Base-by-base conservation (phyloP, 345 rosid genomes). In the Salix purpurea region DNA sequence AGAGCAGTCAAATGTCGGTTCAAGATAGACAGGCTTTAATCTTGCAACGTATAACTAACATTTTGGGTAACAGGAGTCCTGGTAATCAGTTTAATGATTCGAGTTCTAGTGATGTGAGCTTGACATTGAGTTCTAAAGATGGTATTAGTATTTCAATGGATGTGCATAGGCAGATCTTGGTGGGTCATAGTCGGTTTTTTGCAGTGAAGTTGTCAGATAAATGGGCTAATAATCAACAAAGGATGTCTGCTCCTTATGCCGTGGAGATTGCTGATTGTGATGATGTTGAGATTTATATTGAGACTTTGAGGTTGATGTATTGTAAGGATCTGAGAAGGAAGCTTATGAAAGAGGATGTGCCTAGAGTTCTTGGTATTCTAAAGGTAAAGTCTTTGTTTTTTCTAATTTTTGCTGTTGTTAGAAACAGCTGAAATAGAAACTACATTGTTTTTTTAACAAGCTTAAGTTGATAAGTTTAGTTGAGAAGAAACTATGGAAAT, bases 221-320 rank as follows among this genome's bases (percentile, higher is more conserved):
- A 61, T 93, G 90, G 92, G 83, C 91, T 13, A 69, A 69, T 9
- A 92, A 84, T 69, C 91, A 90, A 81, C 94, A 91, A 85, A 78
- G 85, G 28, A 77, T 86, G 14, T 76, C 88, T 24, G 85, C 77
- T 66, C 96, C 97, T 1, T 92, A 83, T 74, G 85, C 84, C 48
- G 99, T 96, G 77, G 98, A 96, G 91, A 94, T 96, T 81, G 91
- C 97, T 3, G 99, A 94, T 78, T 96, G 99, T 69, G 99, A 94
- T 78, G 98, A 94, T 78, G 94, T 96, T 39, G 99, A 96, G 89
- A 94, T 96, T 12, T 96, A 96, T 66, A 86, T 96, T 24, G 99
- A 96, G 90, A 92, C 97, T 18, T 75, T 96, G 85, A 88, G 94
- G 86, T 79, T 96, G 71, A 96, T 96, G 98, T 94, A 94, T 64